Conservation (phyloP, 164 flowering plant genomes). For the Chimonanthus salicifolius region DNA sequence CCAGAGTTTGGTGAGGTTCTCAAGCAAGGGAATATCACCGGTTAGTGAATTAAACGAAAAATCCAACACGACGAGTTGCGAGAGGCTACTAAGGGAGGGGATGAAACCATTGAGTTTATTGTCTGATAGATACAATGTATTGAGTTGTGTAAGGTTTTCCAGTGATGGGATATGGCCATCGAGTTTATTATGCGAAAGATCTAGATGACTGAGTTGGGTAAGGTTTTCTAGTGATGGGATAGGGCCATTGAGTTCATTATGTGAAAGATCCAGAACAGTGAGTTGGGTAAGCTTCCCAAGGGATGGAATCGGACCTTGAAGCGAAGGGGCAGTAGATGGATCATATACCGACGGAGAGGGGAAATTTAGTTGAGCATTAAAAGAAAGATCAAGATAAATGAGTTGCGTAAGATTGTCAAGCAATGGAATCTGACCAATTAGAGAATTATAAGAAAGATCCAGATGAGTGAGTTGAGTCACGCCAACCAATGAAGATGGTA, state of each 20-base stretch:
- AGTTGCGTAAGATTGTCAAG: conserved; percentile 26
- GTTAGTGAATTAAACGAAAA: conserved; percentile 20
- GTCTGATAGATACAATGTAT: conserved; percentile 32
- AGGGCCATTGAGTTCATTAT: not conserved
- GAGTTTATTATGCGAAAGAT: conserved; percentile 22
- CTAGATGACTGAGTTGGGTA: conserved; percentile 27
- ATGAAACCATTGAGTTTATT: conserved; percentile 35
- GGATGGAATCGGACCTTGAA: conserved; percentile 23
- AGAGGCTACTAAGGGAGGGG: conserved; percentile 30
- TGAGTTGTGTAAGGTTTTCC: conserved; percentile 23
- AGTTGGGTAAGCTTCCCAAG: conserved; percentile 25
- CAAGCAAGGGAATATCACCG: conserved; percentile 38
- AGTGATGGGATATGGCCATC: conserved; percentile 18
- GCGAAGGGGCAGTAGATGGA: too few relatives aligned
- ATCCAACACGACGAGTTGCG: conserved; percentile 22
- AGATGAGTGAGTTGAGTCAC: conserved; percentile 27
- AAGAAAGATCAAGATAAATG: conserved; percentile 17
- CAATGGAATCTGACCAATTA: conserved; percentile 33
- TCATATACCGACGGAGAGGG: too few relatives aligned
- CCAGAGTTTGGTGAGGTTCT: conserved; percentile 22
- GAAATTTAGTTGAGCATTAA: not conserved
- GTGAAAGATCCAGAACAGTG: conserved; percentile 22
- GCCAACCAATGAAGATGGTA: conserved; percentile 28
- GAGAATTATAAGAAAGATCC: conserved; percentile 16
- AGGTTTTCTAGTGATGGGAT: not conserved